Conservation (phyloP, 2,329 filamentous ascomycete genomes). For the Canariomyces notabilis region DNA sequence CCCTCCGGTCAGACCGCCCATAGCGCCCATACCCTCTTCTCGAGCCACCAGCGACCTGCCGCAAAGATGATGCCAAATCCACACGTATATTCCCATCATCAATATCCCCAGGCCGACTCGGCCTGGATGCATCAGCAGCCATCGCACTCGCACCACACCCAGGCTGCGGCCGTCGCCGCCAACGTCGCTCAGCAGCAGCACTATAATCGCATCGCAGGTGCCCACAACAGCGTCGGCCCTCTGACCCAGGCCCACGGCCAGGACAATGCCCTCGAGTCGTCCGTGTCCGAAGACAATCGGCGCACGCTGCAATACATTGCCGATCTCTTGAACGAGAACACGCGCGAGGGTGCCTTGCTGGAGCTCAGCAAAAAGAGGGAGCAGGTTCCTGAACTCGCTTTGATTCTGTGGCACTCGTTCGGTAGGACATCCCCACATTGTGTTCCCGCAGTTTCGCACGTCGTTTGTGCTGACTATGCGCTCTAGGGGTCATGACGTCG, state of each 20-base stretch:
- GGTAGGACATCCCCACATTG: slow-evolving; percentile 52
- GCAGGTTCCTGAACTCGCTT: slow-evolving; percentile 90
- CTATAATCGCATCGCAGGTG: slow-evolving; percentile 68
- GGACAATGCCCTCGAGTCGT: slow-evolving; percentile 57
- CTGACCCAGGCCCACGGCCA: slow-evolving; percentile 45
- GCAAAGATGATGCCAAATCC: slow-evolving; percentile 57
- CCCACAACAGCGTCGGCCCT: slow-evolving; percentile 49
- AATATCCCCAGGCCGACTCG: slow-evolving; percentile 58
- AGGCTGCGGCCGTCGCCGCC: slow-evolving; percentile 48
- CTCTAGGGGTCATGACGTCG: slow-evolving; percentile 90
- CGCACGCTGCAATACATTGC: slow-evolving; percentile 91
- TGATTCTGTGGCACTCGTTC: slow-evolving; percentile 98
- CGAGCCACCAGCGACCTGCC: background rate
- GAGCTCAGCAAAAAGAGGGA: slow-evolving; percentile 98
- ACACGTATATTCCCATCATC: slow-evolving; percentile 64
- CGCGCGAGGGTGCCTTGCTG: slow-evolving; percentile 83
- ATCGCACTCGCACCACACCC: slow-evolving; percentile 53
- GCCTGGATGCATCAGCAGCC: slow-evolving; percentile 65
- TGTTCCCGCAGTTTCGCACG: background rate
- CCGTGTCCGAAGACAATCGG: slow-evolving; percentile 80
- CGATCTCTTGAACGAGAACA: slow-evolving; percentile 80
- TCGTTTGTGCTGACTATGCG: slow-evolving; percentile 14
- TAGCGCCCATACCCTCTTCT: background rate
- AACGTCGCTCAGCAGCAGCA: slow-evolving; percentile 53
- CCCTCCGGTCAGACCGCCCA: too few relatives aligned